Evolutionary conservation across 2,329 filamentous ascomycete genomes (phyloP).

Genomic region (Sclerotinia nivalis): DNA sequence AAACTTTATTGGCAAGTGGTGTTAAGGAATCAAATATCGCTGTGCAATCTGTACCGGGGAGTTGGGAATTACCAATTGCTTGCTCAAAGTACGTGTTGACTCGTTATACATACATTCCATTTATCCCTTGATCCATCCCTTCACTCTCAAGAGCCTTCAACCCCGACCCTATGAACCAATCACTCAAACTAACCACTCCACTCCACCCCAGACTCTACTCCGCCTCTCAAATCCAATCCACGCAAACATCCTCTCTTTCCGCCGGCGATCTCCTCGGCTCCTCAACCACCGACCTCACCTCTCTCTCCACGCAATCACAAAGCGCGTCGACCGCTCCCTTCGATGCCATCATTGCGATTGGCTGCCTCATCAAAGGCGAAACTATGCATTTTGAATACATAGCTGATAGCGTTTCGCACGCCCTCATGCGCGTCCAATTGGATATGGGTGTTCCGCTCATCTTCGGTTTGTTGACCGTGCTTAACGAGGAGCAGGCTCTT

Average conservation of each 20-base stretch:
- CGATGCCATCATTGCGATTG: conserved; percentile 92
- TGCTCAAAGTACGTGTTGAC: conserved; percentile 50
- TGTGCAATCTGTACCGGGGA: conserved; percentile 85
- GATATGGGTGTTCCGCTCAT: conserved; percentile 87
- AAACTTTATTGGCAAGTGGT: conserved; percentile 73
- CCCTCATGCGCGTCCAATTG: conserved; percentile 90
- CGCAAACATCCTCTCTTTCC: conserved; percentile 58
- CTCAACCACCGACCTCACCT: conserved; percentile 65
- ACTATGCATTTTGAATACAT: conserved; percentile 99
- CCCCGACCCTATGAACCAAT: background rate
- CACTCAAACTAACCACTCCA: background rate
- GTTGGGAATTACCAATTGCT: conserved; percentile 91
- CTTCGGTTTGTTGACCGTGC: conserved; percentile 86
- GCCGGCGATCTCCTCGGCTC: conserved; percentile 76
- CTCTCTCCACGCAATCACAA: conserved; percentile 45
- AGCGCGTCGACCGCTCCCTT: conserved; percentile 63
- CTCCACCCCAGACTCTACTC: conserved; percentile 67
- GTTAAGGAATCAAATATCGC: conserved; percentile 88
- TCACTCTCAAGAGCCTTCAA: conserved; percentile 43
- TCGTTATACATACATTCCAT: conserved; percentile 3
- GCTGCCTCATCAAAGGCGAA: conserved; percentile 96
- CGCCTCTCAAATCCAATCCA: conserved; percentile 81
- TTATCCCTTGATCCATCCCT: conserved; percentile 16
- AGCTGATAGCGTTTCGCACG: conserved; percentile 83
- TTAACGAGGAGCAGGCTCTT: conserved; percentile 84